Percentiles rank a stretch among this genome's conserved stretches.
Evolutionary conservation across 805 yeast species (phyloP).

Genomic region (Sugiyamaella chiloensis): DNA sequence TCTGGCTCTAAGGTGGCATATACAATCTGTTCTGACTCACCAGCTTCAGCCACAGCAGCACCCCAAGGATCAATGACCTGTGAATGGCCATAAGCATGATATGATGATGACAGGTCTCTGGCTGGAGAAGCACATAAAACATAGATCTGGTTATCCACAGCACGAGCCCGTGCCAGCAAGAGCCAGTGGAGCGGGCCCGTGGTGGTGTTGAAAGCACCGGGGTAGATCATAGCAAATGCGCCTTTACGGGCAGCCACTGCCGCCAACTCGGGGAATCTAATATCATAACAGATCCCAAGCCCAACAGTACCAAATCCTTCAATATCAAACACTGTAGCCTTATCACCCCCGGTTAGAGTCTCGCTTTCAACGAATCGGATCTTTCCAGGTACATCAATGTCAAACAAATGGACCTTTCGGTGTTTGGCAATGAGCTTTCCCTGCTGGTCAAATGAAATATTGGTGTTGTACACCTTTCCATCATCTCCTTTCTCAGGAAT

Average conservation of each 20-base stretch:
- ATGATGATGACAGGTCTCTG: constrained; percentile 76
- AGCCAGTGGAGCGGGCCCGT: constrained; percentile 95
- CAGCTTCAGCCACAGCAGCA: constrained; percentile 67
- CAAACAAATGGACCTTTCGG: constrained; percentile 87
- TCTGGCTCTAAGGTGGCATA: constrained; percentile 71
- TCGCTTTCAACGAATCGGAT: constrained; percentile 82
- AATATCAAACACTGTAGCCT: constrained; percentile 72
- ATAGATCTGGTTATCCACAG: constrained; percentile 82
- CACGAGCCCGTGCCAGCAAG: constrained; percentile 73
- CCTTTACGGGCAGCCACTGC: constrained; percentile 62
- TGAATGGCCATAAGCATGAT: constrained; percentile 84
- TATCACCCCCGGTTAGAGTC: constrained; percentile 72
- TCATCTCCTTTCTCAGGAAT: constrained; percentile 71
- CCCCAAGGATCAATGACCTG: constrained; percentile 92
- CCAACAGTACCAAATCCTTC: constrained; percentile 71
- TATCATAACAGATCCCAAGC: constrained; percentile 85
- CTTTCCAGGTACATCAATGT: constrained; percentile 87
- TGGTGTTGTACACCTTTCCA: constrained; percentile 65
- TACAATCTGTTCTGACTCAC: constrained; percentile 71
- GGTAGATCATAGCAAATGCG: constrained; percentile 78
- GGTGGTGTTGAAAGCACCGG: constrained; percentile 89
- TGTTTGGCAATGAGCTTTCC: constrained; percentile 86
- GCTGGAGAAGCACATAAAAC: constrained; percentile 91
- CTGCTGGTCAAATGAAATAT: constrained; percentile 62
- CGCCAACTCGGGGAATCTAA: constrained; percentile 87